phyloP scores from a whole-genome alignment of 257 asterid species.

The Jaltomata sinuosa region DNA sequence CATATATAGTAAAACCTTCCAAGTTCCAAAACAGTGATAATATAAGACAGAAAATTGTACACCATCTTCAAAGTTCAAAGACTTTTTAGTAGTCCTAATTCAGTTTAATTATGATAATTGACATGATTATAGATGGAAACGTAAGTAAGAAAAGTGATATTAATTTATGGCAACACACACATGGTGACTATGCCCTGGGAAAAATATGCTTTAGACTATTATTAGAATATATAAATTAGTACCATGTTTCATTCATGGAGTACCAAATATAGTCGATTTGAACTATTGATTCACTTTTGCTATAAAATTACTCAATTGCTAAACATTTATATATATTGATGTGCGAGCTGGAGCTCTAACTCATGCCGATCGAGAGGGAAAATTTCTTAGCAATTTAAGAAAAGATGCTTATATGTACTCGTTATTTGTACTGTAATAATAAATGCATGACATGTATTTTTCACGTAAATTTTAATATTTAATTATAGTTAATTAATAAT shows the following conservation, averaged over 20 bases:
- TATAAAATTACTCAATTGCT: not conserved
- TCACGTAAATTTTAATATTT: not conserved
- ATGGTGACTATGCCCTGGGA: not conserved
- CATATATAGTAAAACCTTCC: not conserved
- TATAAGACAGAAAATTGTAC: not conserved
- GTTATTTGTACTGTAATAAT: not conserved
- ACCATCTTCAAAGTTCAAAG: too few species aligned
- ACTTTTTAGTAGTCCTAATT: not conserved
- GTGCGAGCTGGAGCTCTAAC: too few species aligned
- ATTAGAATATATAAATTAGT: too few species aligned
- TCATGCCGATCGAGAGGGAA: not conserved
- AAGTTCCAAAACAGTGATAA: not conserved
- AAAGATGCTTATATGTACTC: not conserved
- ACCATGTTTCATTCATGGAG: not conserved
- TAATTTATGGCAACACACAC: not conserved
- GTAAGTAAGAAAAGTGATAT: not conserved
- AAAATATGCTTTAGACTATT: not conserved
- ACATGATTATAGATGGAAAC: not conserved
- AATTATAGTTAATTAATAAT: not conserved
- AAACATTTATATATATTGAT: not conserved
- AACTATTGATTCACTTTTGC: not conserved
- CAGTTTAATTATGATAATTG: not conserved
- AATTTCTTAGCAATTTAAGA: not conserved
- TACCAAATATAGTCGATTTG: not conserved
- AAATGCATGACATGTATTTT: not conserved